Evolutionary conservation across 1,284 basidiomycete genomes (phyloP), one percentile per base, ranked within the genome.

Genomic region (Chondrostereum purpureum): DNA sequence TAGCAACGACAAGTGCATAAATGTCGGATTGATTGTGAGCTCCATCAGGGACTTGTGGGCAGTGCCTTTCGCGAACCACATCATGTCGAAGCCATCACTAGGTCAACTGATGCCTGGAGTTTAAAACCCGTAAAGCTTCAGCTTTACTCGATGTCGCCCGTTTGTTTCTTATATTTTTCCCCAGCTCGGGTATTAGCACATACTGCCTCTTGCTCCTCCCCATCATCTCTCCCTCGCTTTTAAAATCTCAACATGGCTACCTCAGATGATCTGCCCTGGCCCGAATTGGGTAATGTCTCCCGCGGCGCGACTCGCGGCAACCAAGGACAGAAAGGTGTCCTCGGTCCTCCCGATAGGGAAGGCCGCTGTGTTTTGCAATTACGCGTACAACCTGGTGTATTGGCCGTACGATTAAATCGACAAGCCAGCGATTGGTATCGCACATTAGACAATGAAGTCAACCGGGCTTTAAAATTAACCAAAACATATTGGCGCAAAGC

Each of bases 401-500:
- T 88, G 46, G 78, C 77, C 16, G 85, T 88, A 43, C 73, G 72
- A 24, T 66, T 88, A 24, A 88, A 87, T 58, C 73, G 76, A 22
- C 77, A 82, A 55, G 72, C 85, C 13, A 86, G 80, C 60, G 83
- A 87, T 50, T 87, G 84, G 83, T 88, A 88, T 61, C 77, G 81
- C 50, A 74, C 66, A 16, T 78, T 88, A 51, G 84, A 87, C 62
- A 69, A 64, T 55, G 83, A 88, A 61, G 84, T 88, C 51, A 86
- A 78, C 56, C 74, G 77, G 48, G 84, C 84, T 10, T 74, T 88
- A 55, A 88, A 88, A 62, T 68, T 86, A 51, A 88, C 84, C 17
- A 88, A 88, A 64, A 87, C 83, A 1, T 88, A 83, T 61, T 88
- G 84, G 84, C 72, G 84, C 51, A 88, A 88, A 59, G 73, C 73